Conservation (phyloP, 495 filamentous ascomycete species). For the Tuber magnatum region DNA sequence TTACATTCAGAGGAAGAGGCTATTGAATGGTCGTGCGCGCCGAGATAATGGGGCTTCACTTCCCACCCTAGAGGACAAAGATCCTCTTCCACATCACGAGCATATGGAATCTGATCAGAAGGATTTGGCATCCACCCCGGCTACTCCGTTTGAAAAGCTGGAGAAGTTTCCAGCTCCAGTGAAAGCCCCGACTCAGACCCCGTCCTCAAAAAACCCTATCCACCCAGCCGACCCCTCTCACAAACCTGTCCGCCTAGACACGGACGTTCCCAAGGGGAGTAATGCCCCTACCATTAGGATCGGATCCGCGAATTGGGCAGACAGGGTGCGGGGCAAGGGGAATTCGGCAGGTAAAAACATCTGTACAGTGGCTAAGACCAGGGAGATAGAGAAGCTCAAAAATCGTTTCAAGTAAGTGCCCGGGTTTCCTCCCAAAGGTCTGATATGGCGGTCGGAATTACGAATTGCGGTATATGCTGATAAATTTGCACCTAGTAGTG, state of each 20-base stretch:
- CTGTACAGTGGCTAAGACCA: too few species aligned
- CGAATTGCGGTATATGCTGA: background rate
- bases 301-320: background rate
- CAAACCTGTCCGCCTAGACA: background rate
- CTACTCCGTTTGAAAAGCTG: background rate
- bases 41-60: background rate
- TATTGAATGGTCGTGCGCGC: too few species aligned
- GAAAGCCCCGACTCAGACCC: too few species aligned
- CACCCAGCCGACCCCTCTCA: background rate
- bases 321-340: background rate
- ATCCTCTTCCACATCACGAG: too few species aligned
- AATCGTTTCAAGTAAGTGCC: background rate
- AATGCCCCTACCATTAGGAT: background rate
- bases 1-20: background rate
- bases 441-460: background rate
- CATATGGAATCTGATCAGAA: background rate
- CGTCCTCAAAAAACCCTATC: background rate
- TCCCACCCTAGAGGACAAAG: background rate
- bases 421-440: background rate
- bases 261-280: too few species aligned
- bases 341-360: background rate
- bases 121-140: too few species aligned
- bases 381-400: background rate
- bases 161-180: background rate
- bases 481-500: background rate